Base-by-base conservation (phyloP, 192 early-diverging fungal species). In the Coemansia sp. region DNA sequence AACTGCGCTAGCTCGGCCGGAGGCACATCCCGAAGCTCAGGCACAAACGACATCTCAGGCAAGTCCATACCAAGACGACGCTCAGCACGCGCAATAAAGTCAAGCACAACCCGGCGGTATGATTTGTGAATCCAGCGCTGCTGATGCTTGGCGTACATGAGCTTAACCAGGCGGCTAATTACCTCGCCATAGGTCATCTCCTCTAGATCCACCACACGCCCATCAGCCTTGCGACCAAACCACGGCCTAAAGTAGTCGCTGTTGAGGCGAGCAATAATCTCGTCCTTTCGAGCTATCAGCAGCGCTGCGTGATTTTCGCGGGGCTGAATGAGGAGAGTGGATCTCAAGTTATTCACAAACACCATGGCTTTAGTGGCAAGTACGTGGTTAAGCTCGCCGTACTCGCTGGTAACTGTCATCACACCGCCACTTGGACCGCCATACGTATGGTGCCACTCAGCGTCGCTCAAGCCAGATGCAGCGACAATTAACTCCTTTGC, bases 161-260 rank as follows among this genome's bases (percentile, higher is more conserved):
- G 86, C 73, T 92, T 91, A 12, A 95, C 84, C 71, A 98, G 62
- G 55, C 95, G 91, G 67, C 87, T 73, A 19, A 91, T 78, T 24
- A 96, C 91, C 66, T 95, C 92, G 50, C 83, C 78, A 70, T 98
- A 98, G 24, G 96, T 95, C 94, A 98, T 96, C 24, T 95, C 92
- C 73, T 91, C 89, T 58, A 98, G 84, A 71, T 95, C 92, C 24
- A 86, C 91, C 44, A 91, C 83, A 3, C 70, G 71, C 12, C 93
- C 93, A 64, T 89, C 86, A 19, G 83, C 74, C 85, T 94, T 95
- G 65, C 86, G 78, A 48, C 93, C 93, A 78, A 98, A 98, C 96
- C 96, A 98, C 12, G 92, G 91, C 81, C 93, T 93, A 77, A 91
- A 93, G 83, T 89, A 95, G 76, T 96, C 92, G 42, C 82, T 87